A percentile compares a stretch with the other conserved stretches of the same genome.
Evolutionary conservation across 352 stramenopile species (phyloP).

Genomic region (Globisporangium apiculatum): DNA sequence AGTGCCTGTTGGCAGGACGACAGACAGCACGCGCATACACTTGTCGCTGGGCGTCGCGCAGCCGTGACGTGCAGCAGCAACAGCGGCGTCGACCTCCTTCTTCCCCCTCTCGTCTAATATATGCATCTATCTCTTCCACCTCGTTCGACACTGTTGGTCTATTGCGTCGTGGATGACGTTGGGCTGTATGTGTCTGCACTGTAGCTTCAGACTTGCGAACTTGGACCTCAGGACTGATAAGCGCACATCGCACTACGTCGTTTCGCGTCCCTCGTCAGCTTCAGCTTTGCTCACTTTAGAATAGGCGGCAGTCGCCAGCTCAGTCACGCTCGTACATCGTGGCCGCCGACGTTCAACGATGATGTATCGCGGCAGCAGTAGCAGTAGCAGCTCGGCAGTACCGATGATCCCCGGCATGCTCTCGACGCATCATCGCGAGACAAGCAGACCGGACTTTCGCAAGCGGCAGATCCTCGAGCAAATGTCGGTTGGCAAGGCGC

Average conservation of each 20-base stretch:
- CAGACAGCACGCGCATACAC: too few relatives aligned
- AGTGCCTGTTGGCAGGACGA: too few relatives aligned
- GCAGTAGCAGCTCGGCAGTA: constrained; percentile 3
- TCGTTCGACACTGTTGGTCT: neutral
- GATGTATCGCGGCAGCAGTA: neutral
- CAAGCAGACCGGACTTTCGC: constrained; percentile 41
- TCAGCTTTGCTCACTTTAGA: too few relatives aligned
- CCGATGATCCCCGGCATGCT: constrained; percentile 52
- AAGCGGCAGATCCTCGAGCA: constrained; percentile 55
- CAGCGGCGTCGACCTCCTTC: neutral
- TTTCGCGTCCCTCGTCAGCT: too few relatives aligned
- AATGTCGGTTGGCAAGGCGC: constrained; percentile 45
- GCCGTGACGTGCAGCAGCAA: neutral
- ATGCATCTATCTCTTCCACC: neutral
- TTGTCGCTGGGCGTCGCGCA: neutral
- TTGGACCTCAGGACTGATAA: too few relatives aligned
- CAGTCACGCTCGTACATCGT: neutral
- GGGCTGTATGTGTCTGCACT: too few relatives aligned
- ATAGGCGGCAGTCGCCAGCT: too few relatives aligned
- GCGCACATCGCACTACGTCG: too few relatives aligned
- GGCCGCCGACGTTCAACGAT: too few relatives aligned
- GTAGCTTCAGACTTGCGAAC: too few relatives aligned
- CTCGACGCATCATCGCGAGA: constrained; percentile 42
- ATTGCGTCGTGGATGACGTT: too few relatives aligned
- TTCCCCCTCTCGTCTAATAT: constrained; percentile 2